phyloP scores from a whole-genome alignment of 2,329 filamentous ascomycete genomes.

The Aspergillus caelatus region DNA sequence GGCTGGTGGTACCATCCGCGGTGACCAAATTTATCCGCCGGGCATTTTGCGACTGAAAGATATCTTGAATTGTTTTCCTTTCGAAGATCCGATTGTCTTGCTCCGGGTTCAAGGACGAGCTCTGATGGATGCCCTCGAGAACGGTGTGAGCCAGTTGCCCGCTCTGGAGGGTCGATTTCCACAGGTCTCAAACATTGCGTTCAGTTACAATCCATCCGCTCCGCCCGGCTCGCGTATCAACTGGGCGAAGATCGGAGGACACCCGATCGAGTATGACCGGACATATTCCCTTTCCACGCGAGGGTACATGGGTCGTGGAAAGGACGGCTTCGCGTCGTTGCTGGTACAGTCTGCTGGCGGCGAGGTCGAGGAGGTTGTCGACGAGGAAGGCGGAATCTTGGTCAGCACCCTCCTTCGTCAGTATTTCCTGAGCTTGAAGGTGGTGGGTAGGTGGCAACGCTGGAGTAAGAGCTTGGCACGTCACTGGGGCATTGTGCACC shows the following conservation, averaged over 20 bases:
- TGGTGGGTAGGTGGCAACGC: conserved; percentile 76
- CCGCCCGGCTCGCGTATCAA: conserved; percentile 65
- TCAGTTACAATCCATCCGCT: conserved; percentile 68
- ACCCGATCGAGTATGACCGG: conserved; percentile 63
- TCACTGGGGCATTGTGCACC: conserved; percentile 70
- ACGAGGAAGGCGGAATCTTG: conserved; percentile 83
- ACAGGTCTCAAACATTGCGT: conserved; percentile 81
- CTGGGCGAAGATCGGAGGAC: conserved; percentile 62
- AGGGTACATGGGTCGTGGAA: conserved; percentile 86
- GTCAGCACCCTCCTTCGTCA: conserved; percentile 85
- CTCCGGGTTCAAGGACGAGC: conserved; percentile 71
- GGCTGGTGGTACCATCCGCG: conserved; percentile 82
- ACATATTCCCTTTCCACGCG: conserved; percentile 76
- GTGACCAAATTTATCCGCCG: conserved; percentile 84
- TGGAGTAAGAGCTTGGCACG: conserved; percentile 64
- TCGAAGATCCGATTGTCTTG: conserved; percentile 86
- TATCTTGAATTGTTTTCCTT: conserved; percentile 87
- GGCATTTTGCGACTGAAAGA: conserved; percentile 78
- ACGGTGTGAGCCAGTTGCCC: conserved; percentile 77
- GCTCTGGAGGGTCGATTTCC: conserved; percentile 83
- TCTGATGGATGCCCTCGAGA: conserved; percentile 80
- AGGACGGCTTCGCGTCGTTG: conserved; percentile 79
- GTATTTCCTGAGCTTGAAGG: conserved; percentile 85
- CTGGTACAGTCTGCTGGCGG: conserved; percentile 78
- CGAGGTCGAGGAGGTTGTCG: conserved; percentile 73